These are phyloP conservation scores for Chloranthus sessilifolius DNA, from an alignment of 164 flowering plant species.

Conservation along the genomic window DNA sequence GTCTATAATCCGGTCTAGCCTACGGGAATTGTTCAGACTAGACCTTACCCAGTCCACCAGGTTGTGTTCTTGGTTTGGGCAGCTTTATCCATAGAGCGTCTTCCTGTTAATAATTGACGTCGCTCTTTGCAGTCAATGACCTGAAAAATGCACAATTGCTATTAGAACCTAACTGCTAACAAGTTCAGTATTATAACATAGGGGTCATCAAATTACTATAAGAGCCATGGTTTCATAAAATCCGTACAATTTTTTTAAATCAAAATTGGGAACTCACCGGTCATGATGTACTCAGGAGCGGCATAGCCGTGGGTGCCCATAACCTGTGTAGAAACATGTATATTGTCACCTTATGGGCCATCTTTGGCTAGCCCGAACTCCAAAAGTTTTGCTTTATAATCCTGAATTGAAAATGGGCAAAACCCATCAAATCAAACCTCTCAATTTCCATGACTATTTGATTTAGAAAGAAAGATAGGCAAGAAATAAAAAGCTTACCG, in stretches of 20 bases:
- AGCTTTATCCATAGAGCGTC: slow-evolving; percentile 41
- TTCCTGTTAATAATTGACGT: slow-evolving; percentile 66
- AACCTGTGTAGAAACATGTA: slow-evolving; percentile 64
- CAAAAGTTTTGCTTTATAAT: slow-evolving; percentile 69
- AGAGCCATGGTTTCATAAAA: too few relatives aligned
- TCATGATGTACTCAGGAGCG: slow-evolving; percentile 82
- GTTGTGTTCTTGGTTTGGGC: slow-evolving; percentile 33
- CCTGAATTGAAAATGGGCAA: slow-evolving; percentile 47
- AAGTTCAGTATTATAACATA: neutral
- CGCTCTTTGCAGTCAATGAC: slow-evolving; percentile 63
- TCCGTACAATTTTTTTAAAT: too few relatives aligned
- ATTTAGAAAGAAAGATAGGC: too few relatives aligned
- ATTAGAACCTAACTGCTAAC: neutral
- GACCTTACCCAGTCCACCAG: slow-evolving; percentile 60
- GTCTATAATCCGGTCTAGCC: slow-evolving; percentile 50
- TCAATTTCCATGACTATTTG: too few relatives aligned
- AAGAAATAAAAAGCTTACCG: too few relatives aligned
- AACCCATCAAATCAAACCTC: too few relatives aligned
- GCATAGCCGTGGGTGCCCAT: slow-evolving; percentile 96
- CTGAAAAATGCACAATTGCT: slow-evolving; percentile 18
- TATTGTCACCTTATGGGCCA: slow-evolving; percentile 72
- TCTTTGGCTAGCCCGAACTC: slow-evolving; percentile 91
- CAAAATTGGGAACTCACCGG: slow-evolving; percentile 45
- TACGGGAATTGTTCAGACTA: slow-evolving; percentile 32
- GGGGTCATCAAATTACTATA: too few relatives aligned